Evolutionary conservation across 345 rosid species (phyloP), one percentile per base, ranked within the genome.

Genomic region (Arabidopsis arenosa): DNA sequence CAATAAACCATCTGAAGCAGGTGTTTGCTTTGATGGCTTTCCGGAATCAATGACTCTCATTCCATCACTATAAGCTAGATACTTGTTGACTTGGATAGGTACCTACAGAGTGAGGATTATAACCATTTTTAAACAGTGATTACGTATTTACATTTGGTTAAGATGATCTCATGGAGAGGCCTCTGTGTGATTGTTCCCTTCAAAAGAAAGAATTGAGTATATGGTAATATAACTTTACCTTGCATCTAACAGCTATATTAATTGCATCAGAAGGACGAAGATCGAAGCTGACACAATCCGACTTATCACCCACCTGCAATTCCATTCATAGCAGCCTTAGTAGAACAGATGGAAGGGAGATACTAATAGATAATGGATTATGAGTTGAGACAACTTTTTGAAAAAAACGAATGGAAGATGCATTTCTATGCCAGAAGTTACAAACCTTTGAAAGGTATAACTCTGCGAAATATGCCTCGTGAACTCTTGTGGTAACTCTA

Each of bases 191-290:
- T 12, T 51, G 28, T 23, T 15, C 7, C 7, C 15, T 57, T 45
- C 13, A 26, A 47, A 14, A 37, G 6, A 59, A 39, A 33, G 36
- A 28, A 28, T 28, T 28, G 32, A 28, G 4, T 48, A 75, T 64
- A n/a, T 36, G 54, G 40, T 67, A 26, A 8, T 33, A 41, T 14
- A 39, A 39, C 28, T 32, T 56, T 86, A 94, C 98, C 97, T 94
- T 89, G 96, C 97, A 92, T 81, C 96, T 84, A 32, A 92, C 92
- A 17, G 97, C 98, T 78, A 94, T 94, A 70, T 94, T 94, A 61
- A 94, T 90, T 67, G 98, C 98, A 86, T 92, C 96, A 5, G 98
- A 92, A 74, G 98, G 97, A 63, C 95, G 89, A 59, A 94, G 91
- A 68, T 94, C 97, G 76, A 94, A 92, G 84, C 92, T 92, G 63